Base-by-base conservation (phyloP, 129 eudicot genomes). In the Kitagawia praeruptora region DNA sequence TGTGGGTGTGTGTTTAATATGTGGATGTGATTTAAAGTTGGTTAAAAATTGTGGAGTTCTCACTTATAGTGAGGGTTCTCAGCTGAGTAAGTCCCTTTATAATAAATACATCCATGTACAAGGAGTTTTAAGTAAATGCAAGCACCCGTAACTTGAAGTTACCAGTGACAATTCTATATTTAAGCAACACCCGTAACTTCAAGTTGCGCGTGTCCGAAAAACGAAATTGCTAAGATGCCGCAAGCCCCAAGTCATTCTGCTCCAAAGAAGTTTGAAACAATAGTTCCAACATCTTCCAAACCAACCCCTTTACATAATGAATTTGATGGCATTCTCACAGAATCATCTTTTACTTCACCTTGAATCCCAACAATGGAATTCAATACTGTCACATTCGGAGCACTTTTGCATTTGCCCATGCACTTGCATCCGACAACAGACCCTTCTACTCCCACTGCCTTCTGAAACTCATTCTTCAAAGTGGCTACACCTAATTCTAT, bases 371-470 rank as follows among this genome's bases (percentile, higher is more conserved):
- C 79, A 6, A 28, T 61, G 27, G 16, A 69, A 64, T 75, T 77
- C 38, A 67, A 40, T 11, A 91, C 85, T 79, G 82, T 87, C 14
- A 94, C 96, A 75, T 92, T 92, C 2, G 98, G 98, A 10, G 90
- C 97, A 56, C 84, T 86, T 39, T 82, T 86, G 80, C 98, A 95
- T 63, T 90, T 92, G 0, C 98, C 98, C 96, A 92, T 88, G 73
- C 98, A 94, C 77, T 90, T 94, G 87, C 98, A 94, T 5, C 97
- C 97, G 4, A 85, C 92, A 31, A 90, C 98, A 0, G 78, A 82
- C 7, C 75, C 92, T 76, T 83, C 93, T 16, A 70, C 77, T 1
- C 92, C 97, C 3, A 89, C 85, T 16, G 85, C 91, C 75, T 44
- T 81, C 77, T 87, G 85, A 70, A 95, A 92, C 67, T 87, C 84